Base-by-base conservation (phyloP, 441 rosid genomes). In the Capsella rubella region DNA sequence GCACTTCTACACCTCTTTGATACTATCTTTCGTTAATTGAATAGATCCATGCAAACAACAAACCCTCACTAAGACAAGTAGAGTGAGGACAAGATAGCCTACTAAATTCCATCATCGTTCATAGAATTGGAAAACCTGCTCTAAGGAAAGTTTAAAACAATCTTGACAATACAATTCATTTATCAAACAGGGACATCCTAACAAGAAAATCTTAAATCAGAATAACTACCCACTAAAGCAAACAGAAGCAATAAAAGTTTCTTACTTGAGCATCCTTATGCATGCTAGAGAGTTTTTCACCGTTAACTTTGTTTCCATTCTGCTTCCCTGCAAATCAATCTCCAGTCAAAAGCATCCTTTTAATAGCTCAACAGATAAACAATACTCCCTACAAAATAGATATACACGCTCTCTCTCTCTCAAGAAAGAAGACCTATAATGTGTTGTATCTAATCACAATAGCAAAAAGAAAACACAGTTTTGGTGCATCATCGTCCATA, bases 261-360 rank as follows among this genome's bases (percentile, higher is more conserved):
- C 87, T 82, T 82, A 81, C 82, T 54, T 16, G 63, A 80, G 69
- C 43, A 21, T 78, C 79, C 50, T 74, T 58, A 64, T 72, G 79
- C 77, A 84, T 68, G 67, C 74, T 77, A 45, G 72, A 64, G 50
- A 57, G 64, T 51, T 66, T 69, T 75, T 77, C 75, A 18, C 61
- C 75, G 28, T 58, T 84, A 72, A 54, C 72, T 43, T 40, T 74
- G 42, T 78, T 58, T 49, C 80, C 89, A 68, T 49, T 76, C 56
- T 18, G 71, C 71, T 81, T 67, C 69, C 74, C 93, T 85, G 74
- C 31, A 79, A 75, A 74, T 52, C 18, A 54, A 78, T 57, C 42
- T 14, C 4, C 49, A 29, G 34, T 37, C 13, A 76, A 70, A 54
- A 25, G 28, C 49, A 40, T 25, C 21, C 42, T 4, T 55, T 31